Evolutionary conservation across 1,284 basidiomycete species (phyloP).

Genomic region (Puccinia triticina): DNA sequence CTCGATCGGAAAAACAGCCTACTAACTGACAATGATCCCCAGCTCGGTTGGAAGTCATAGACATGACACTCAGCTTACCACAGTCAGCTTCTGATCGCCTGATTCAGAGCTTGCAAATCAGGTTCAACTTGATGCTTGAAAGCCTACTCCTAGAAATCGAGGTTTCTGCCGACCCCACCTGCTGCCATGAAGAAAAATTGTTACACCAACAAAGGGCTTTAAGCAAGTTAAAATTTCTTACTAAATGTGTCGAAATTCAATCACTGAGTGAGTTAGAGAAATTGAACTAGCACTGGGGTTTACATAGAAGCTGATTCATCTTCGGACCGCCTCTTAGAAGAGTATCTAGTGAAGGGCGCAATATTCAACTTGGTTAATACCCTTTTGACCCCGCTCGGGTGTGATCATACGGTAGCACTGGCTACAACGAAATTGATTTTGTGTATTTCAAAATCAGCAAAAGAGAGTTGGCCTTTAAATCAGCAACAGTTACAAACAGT

Average conservation of each 20-base stretch:
- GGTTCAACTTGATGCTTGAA: slow-evolving; percentile 4
- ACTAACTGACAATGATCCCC: not conserved
- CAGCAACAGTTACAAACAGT: not conserved
- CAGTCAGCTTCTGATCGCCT: not conserved
- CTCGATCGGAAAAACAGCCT: not conserved
- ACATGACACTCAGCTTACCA: slow-evolving; percentile 11
- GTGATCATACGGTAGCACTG: slow-evolving; percentile 10
- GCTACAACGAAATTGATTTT: slow-evolving; percentile 7
- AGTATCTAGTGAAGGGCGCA: slow-evolving; percentile 1
- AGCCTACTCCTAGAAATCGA: slow-evolving; percentile 19
- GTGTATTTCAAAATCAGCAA: slow-evolving; percentile 13
- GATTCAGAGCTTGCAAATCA: slow-evolving; percentile 11
- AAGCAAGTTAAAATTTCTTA: slow-evolving; percentile 12
- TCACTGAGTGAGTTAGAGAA: slow-evolving; percentile 7
- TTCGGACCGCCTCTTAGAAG: not conserved
- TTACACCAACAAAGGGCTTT: slow-evolving; percentile 21
- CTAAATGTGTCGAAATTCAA: slow-evolving; percentile 11
- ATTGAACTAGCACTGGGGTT: not conserved
- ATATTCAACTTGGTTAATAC: slow-evolving; percentile 15
- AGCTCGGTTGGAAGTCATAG: slow-evolving; percentile 2
- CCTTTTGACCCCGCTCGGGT: slow-evolving; percentile 13
- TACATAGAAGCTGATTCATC: not conserved
- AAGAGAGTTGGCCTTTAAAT: not conserved
- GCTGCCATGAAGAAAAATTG: not conserved
- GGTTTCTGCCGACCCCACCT: not conserved